Evolutionary conservation across 352 stramenopile genomes (phyloP).

Genomic region (Blastocystis sp.): DNA sequence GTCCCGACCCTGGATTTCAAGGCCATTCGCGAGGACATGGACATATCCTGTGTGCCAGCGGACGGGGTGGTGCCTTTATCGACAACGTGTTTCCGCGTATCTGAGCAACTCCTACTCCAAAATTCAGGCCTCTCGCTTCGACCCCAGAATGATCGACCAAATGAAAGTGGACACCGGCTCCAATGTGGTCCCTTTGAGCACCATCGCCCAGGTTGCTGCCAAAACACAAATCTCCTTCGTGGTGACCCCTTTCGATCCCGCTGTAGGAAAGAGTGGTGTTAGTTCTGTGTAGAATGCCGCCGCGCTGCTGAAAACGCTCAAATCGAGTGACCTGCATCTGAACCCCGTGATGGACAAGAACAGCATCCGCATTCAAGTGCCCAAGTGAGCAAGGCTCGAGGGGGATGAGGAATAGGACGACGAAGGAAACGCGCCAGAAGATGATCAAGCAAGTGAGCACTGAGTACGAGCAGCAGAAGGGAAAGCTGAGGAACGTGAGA

Average conservation of each 20-base stretch:
- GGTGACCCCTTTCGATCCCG: conserved; percentile 55
- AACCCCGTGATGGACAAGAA: conserved; percentile 65
- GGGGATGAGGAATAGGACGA: conserved; percentile 33
- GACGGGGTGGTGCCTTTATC: not conserved
- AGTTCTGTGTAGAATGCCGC: conserved; percentile 34
- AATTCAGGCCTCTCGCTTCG: conserved; percentile 58
- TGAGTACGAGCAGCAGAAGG: conserved; percentile 60
- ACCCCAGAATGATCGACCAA: conserved; percentile 59
- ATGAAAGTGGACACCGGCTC: conserved; percentile 33
- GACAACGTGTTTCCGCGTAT: conserved; percentile 25
- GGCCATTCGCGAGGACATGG: conserved; percentile 24
- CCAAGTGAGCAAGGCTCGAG: conserved; percentile 6
- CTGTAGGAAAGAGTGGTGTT: not conserved
- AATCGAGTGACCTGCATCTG: conserved; percentile 53
- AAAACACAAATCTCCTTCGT: conserved; percentile 55
- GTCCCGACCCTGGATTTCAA: conserved; percentile 36
- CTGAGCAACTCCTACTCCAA: conserved; percentile 46
- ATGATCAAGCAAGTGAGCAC: conserved; percentile 52
- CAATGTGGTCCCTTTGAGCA: conserved; percentile 10
- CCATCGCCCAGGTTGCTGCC: conserved; percentile 44
- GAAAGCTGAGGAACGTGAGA: conserved; percentile 36
- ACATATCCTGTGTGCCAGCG: conserved; percentile 32
- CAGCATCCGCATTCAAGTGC: conserved; percentile 40
- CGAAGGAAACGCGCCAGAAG: conserved; percentile 67
- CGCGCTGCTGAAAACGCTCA: conserved; percentile 43